A percentile compares a stretch with the other conserved stretches of the same genome.
These are phyloP conservation scores for Amanita jacksonii DNA, from an alignment of 768 basidiomycete genomes.

Conservation along the genomic window DNA sequence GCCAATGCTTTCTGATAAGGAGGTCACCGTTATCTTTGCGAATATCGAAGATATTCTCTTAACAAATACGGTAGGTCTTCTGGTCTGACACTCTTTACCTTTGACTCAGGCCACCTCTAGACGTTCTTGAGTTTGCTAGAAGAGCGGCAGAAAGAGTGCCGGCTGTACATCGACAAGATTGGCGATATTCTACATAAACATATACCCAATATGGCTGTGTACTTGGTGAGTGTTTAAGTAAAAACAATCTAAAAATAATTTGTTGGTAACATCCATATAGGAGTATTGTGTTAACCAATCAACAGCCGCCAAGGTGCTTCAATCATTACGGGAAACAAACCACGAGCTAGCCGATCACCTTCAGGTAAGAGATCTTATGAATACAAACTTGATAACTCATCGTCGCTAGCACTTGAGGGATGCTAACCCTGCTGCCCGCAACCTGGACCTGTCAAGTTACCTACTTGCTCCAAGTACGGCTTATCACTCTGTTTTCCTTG, in stretches of 20 bases:
- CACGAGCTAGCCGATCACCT: constrained; percentile 55
- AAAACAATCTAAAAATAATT: too few relatives aligned
- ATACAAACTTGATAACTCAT: neutral
- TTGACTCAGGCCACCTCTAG: constrained; percentile 23
- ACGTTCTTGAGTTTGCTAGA: constrained; percentile 84
- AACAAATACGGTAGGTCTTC: constrained; percentile 63
- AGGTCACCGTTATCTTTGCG: constrained; percentile 76
- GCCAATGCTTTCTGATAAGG: constrained; percentile 61
- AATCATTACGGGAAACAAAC: constrained; percentile 61
- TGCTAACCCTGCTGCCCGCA: constrained; percentile 59
- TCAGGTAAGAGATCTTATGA: constrained; percentile 36
- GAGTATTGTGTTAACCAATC: constrained; percentile 88
- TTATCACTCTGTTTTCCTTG: neutral
- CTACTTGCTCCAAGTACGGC: constrained; percentile 80
- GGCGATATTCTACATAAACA: constrained; percentile 76
- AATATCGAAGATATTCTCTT: constrained; percentile 91
- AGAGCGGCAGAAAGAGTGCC: constrained; percentile 81
- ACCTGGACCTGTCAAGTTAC: constrained; percentile 85
- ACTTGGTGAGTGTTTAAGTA: constrained; percentile 65
- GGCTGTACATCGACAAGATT: constrained; percentile 85
- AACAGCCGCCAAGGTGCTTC: constrained; percentile 66
- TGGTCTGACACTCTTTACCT: neutral
- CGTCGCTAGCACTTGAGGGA: constrained; percentile 56
- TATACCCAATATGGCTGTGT: constrained; percentile 69
- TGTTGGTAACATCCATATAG: too few relatives aligned